Evolutionary conservation across 1,139 yeast genomes (phyloP), one percentile per base, ranked within the genome.

Genomic region (Hanseniaspora uvarum): DNA sequence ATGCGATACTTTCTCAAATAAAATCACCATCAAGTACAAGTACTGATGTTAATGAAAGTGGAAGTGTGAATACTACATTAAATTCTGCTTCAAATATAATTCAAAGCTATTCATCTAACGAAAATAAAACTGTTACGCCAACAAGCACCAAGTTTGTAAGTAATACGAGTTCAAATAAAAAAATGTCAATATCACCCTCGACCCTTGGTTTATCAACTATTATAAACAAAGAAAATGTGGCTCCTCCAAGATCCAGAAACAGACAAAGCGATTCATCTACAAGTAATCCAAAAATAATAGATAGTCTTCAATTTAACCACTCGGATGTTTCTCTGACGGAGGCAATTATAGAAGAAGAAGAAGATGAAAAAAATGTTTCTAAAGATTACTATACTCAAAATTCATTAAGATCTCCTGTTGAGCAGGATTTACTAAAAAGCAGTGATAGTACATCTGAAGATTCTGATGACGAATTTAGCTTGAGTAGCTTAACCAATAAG

Each of bases 201-300:
- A 34, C 53, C 7, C 28, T 50, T 18, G 53, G 53, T 8, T 28
- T 50, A n/a, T 41, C 53, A 4, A 19, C 24, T 23, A 49, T 49
- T 12, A 41, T 49, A n/a, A 21, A 24, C 21, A 33, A 33, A 33
- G 41, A 21, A 14, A 41, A 52, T 19, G 24, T 47, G 21, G 55
- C 39, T 12, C 55, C 55, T 14, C 55, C 55, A 26, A 47, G 55
- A 38, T 53, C 55, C 5, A 36, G 48, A 26, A 43, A 44, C n/a
- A 53, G 55, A 31, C 39, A 43, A 36, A 41, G 38, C 18, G 43
- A 37, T 30, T 24, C 30, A 3, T n/a, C 23, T 12, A 4, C 23
- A 5, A 18, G 12, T 12, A 11, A 14, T 23, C 33, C 40, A 19
- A 31, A 33, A 16, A 28, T 6, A 3, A 8, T 40, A 4, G 38